Base-by-base conservation (phyloP, 176 grass and related monocot species). In the Saccharum officinarum region DNA sequence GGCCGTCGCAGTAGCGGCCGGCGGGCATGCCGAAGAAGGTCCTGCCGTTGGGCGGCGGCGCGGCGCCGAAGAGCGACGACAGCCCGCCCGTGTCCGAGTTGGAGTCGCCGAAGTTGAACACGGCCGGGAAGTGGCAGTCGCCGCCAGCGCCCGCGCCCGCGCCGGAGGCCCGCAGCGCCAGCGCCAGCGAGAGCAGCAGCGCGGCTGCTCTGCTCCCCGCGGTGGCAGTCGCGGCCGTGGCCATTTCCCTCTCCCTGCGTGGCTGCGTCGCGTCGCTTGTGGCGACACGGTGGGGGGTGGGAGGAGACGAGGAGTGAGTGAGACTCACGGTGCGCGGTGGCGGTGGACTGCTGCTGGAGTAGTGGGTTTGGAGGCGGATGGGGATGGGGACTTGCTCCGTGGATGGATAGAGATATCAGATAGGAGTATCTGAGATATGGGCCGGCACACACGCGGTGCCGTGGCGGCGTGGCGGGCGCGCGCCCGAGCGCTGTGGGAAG, bases 31-130 rank as follows among this genome's bases (percentile, higher is more conserved):
- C 91, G 86, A 95, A 98, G 91, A 92, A 98, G 83, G 93, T 98
- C 89, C 91, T 83, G 55, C 96, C 96, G 85, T 98, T 95, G 67
- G 96, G 96, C 80, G 96, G 96, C 44, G 96, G 87, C 9, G 93
- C 96, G 33, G 91, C 83, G 45, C 93, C 93, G 80, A 98, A 98
- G 26, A 88, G 69, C 8, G 96, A 90, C 22, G 96, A 98, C 47
- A 98, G 83, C n/a, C 89, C 95, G 33, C 95, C 95, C 20, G 95
- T 98, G 91, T 98, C 95, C 16, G 92, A 98, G 87, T 98, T 98
- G 89, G 95, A 98, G 83, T 98, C 95, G 4, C 95, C 95, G 57
- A 98, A 98, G 82, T 98, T 98, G 93, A 98, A 98, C 62, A 97
- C 45, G 25, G 96, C 93, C 59, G 93, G 96, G 89, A 98, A 95